Base-by-base conservation (phyloP, 768 basidiomycete species). In the Suillus luteus region DNA sequence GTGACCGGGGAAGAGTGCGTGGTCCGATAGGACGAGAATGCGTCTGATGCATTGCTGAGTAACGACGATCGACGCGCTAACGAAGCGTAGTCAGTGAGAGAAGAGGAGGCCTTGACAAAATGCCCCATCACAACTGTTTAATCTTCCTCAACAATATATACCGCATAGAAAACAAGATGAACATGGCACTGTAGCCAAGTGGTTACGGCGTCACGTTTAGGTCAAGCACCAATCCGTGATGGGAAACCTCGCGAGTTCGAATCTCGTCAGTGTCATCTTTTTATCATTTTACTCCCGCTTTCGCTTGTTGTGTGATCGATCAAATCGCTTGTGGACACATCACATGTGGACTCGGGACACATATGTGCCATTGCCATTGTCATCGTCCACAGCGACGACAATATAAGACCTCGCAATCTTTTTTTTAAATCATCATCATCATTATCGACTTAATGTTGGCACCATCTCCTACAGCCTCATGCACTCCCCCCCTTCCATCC, bases 181-280 rank as follows among this genome's bases (percentile, higher is more conserved):
- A 3, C 31, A 75, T 52, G 81, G 81, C 80, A 83, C 79, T 82
- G 81, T 82, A 82, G 81, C 81, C 81, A 82, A 82, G 81, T 82
- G 81, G 81, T 82, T 82, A 82, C 80, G 81, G 81, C 81, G 81
- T 82, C 81, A 83, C 82, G 82, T 82, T 82, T 82, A 82, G 81
- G 81, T 75, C 61, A 48, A 46, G 59, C 54, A 62, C 72, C 70
- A 76, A 76, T 76, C 81, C 82, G 81, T 82, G 81, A 82, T 82
- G 81, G 81, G 81, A 81, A 80, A 80, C 81, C 81, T 81, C 81
- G 81, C 81, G 81, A 82, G 81, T 82, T 82, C 81, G 81, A 82
- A 83, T 83, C 81, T 82, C 81, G 81, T 82, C 81, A 82, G 79
- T 83, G 81, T 82, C 81, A 82, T 27, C 19, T n/a, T 63, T 72